Evolutionary conservation across 345 rosid genomes (phyloP), one percentile per base, ranked within the genome.

Genomic region (Litchi chinensis): DNA sequence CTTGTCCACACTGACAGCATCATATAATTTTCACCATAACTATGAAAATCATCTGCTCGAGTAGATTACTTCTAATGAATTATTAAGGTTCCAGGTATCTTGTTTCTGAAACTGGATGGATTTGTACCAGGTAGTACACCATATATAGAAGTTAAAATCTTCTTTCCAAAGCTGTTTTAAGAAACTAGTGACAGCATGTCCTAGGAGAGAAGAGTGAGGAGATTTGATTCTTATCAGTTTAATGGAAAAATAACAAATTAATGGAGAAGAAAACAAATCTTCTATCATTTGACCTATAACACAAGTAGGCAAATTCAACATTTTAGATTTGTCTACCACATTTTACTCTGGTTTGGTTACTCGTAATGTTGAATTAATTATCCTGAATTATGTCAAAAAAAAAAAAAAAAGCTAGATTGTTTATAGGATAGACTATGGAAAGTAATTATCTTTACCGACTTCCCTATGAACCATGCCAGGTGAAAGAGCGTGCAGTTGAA

Each of bases 401-500:
- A 6, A 10, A 37, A 54, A 22, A 26, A 15, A 22, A 63, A 40
- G 8, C 19, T 41, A 32, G 68, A 71, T 32, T 37, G 64, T 67
- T 46, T 64, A 19, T 64, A 50, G 52, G 43, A 44, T 48, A 59
- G 32, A 46, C 56, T 52, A 3, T 52, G 57, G 8, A 11, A 70
- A n/a, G 21, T 39, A 62, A 52, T 59, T 37, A 65, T 63, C 56
- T 65, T 50, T 28, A 52, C n/a, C 22, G 65, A 54, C 80, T 75
- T 19, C 70, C 52, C 15, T 22, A 24, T 7, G 65, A 76, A 13
- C 40, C n/a, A 65, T 79, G 59, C 0, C 88, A 97, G 99, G 99
- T 97, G 82, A 97, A 94, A 81, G 86, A 89, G 73, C 85, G 79
- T 6, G 97, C 98, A 6, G 88, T 91, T 75, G 93, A 93, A 70